phyloP scores from a whole-genome alignment of 2,329 filamentous ascomycete species.

The Aspergillus costaricaensis region DNA sequence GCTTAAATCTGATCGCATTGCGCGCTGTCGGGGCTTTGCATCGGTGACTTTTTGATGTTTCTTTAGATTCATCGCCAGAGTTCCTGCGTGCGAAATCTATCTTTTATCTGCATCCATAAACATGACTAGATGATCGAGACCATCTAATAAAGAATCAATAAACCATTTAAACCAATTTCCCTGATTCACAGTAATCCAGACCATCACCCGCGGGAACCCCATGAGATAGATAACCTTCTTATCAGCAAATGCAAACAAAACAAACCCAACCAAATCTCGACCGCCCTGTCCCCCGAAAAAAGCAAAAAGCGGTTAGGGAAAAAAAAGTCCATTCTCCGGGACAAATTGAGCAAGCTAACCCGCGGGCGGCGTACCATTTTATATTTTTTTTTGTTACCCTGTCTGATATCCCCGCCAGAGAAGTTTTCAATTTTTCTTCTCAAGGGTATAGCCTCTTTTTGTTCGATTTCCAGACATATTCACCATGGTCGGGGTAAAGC shows the following conservation, averaged over 20 bases:
- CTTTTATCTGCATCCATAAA: neutral
- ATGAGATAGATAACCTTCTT: neutral
- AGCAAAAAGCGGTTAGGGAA: slow-evolving; percentile 17
- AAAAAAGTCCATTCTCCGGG: slow-evolving; percentile 14
- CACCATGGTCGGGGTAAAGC: slow-evolving; percentile 46
- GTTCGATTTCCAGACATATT: neutral
- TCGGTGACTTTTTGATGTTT: slow-evolving; percentile 2
- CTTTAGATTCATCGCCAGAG: neutral
- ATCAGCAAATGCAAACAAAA: slow-evolving; percentile 19
- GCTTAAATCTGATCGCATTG: slow-evolving; percentile 6
- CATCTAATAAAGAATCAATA: neutral
- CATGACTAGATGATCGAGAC: neutral
- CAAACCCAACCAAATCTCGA: slow-evolving; percentile 19
- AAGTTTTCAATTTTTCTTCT: neutral
- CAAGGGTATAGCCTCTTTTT: neutral
- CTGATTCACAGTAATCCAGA: too few relatives aligned
- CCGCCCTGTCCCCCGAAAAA: slow-evolving; percentile 26
- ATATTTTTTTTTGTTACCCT: neutral
- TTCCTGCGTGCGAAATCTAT: neutral
- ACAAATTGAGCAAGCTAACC: slow-evolving; percentile 12
- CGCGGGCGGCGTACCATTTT: slow-evolving; percentile 7
- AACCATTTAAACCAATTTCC: too few relatives aligned
- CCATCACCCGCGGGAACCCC: too few relatives aligned
- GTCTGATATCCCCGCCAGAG: neutral
- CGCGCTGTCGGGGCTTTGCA: slow-evolving; percentile 1